Evolutionary conservation across 2,329 filamentous ascomycete genomes (phyloP).

Genomic region (Didymella exigua): DNA sequence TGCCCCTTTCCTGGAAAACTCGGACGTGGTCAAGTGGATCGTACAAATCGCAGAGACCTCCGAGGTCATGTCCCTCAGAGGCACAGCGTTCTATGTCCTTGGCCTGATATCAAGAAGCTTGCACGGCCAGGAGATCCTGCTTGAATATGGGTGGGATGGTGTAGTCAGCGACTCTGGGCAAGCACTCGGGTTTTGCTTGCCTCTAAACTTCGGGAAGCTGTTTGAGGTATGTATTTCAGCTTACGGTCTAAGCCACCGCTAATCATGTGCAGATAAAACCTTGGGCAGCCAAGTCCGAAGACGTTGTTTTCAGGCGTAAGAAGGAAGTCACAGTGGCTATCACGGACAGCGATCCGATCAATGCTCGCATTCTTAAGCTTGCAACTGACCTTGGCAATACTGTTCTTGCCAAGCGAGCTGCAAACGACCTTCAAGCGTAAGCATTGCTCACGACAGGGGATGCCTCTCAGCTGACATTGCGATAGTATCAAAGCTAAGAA

Average conservation of each 20-base stretch:
- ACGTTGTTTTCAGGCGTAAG: conserved; percentile 41
- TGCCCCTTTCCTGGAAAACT: conserved; percentile 88
- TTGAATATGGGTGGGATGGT: conserved; percentile 90
- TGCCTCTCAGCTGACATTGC: conserved; percentile 21
- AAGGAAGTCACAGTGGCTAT: conserved; percentile 61
- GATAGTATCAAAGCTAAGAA: conserved; percentile 75
- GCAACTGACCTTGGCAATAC: conserved; percentile 91
- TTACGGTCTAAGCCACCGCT: conserved; percentile 14
- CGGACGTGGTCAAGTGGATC: conserved; percentile 85
- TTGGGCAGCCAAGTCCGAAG: conserved; percentile 41
- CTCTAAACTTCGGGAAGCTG: conserved; percentile 75
- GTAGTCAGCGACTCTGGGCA: conserved; percentile 82
- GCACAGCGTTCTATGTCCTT: conserved; percentile 95
- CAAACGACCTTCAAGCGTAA: conserved; percentile 73
- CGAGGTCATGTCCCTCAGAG: conserved; percentile 88
- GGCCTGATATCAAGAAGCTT: conserved; percentile 90
- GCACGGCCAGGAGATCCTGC: conserved; percentile 89
- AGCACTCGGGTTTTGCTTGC: conserved; percentile 86
- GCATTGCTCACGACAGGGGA: conserved; percentile 24
- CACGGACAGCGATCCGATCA: conserved; percentile 65
- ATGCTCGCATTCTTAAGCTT: conserved; percentile 79
- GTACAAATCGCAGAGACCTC: conserved; percentile 86
- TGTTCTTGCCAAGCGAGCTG: conserved; percentile 85
- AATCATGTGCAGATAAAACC: conserved; percentile 44
- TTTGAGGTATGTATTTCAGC: conserved; percentile 65